Percentiles rank a stretch among this genome's conserved stretches.
Evolutionary conservation across 139 green algal species (phyloP).

Genomic region (Chlamydomonas schloesseri): DNA sequence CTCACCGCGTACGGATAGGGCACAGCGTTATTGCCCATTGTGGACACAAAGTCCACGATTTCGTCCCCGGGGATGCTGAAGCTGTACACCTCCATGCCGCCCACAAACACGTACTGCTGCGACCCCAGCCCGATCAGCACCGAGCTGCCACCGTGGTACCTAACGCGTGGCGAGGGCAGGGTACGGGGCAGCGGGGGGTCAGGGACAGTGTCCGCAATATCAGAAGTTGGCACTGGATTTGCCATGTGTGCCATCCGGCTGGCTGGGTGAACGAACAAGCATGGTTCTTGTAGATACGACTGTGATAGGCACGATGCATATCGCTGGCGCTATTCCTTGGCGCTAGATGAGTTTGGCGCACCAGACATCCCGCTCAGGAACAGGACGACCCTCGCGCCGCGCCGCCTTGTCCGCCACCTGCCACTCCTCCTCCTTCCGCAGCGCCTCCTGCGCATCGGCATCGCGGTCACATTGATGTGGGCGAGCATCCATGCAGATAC

Average conservation of each 20-base stretch:
- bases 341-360: too few relatives aligned
- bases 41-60: background rate
- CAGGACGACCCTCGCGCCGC: background rate
- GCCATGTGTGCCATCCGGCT: too few relatives aligned
- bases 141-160: background rate
- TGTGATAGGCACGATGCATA: too few relatives aligned
- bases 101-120: slow-evolving; percentile 1
- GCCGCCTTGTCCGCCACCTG: background rate
- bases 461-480: too few relatives aligned
- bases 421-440: background rate
- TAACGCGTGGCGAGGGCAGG: too few relatives aligned
- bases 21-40: slow-evolving; percentile 9
- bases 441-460: background rate
- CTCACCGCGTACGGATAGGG: slow-evolving; percentile 4
- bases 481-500: background rate
- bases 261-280: too few relatives aligned
- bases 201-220: too few relatives aligned
- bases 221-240: too few relatives aligned
- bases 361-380: background rate
- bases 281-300: too few relatives aligned
- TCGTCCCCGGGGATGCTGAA: slow-evolving; percentile 6
- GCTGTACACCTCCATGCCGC: background rate
- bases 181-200: too few relatives aligned
- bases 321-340: too few relatives aligned
- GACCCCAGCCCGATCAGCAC: background rate